Evolutionary conservation across 129 eudicot species (phyloP).

Genomic region (Artemisia annua): DNA sequence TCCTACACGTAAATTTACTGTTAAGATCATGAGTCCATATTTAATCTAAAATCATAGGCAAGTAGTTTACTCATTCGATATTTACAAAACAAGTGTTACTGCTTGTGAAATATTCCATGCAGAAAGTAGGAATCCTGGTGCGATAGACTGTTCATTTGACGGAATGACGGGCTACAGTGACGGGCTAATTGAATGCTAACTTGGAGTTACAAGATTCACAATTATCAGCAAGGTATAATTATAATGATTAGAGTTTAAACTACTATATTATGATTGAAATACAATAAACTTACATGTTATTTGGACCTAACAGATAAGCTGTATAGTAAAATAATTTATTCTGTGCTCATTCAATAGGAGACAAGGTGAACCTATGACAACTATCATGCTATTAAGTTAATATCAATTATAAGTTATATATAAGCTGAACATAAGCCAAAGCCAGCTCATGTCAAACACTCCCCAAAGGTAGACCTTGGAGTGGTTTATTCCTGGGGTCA

Average conservation of each 20-base stretch:
- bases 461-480: conserved; percentile 11
- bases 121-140: too few relatives aligned
- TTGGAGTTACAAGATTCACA: too few relatives aligned
- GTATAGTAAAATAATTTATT: background rate
- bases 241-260: background rate
- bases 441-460: background rate
- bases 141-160: too few relatives aligned
- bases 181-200: too few relatives aligned
- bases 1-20: too few relatives aligned
- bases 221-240: too few relatives aligned
- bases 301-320: background rate
- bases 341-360: background rate
- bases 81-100: too few relatives aligned
- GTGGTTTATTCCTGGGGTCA: conserved; percentile 7
- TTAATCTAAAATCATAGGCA: too few relatives aligned
- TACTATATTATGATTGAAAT: background rate
- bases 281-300: background rate
- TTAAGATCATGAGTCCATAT: too few relatives aligned
- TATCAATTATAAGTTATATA: conserved; percentile 17
- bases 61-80: too few relatives aligned
- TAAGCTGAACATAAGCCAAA: conserved; percentile 2
- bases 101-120: too few relatives aligned
- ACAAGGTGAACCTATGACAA: conserved; percentile 28
- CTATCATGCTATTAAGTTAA: conserved; percentile 14
- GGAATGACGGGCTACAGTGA: too few relatives aligned